Conservation (phyloP, 805 yeast genomes). For the Zygosaccharomyces siamensis region DNA sequence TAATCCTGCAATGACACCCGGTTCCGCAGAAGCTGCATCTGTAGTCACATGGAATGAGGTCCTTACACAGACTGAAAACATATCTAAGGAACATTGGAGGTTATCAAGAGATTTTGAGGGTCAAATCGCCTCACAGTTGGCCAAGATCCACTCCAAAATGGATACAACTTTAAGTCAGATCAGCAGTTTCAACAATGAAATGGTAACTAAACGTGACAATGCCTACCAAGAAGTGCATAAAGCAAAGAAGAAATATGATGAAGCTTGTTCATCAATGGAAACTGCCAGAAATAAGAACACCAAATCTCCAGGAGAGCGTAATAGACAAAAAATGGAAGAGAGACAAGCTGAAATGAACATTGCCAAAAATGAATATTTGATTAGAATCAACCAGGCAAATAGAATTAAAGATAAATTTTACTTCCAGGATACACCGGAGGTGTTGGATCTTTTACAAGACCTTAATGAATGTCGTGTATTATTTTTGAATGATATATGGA, state of each 20-base stretch:
- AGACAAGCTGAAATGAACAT: constrained; percentile 78
- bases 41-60: constrained; percentile 89
- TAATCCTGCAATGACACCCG: constrained; percentile 86
- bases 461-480: constrained; percentile 74
- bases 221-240: constrained; percentile 33
- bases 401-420: constrained; percentile 87
- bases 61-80: constrained; percentile 73
- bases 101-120: constrained; percentile 56
- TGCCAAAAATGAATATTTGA: constrained; percentile 78
- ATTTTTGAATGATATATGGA: constrained; percentile 64
- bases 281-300: constrained; percentile 69
- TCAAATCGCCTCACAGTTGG: constrained; percentile 58
- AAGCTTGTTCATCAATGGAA: constrained; percentile 76
- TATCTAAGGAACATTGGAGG: constrained; percentile 60
- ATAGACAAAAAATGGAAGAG: constrained; percentile 47
- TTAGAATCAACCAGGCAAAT: constrained; percentile 79
- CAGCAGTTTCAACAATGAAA: constrained; percentile 53
- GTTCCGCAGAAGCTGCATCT: constrained; percentile 84
- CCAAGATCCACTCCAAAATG: constrained; percentile 48
- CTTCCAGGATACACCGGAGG: constrained; percentile 89
- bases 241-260: constrained; percentile 70
- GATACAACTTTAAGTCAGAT: constrained; percentile 52
- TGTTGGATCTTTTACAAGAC: constrained; percentile 78
- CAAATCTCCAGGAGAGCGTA: constrained; percentile 50
- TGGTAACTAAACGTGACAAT: constrained; percentile 40